phyloP scores from a whole-genome alignment of 805 yeast genomes.

The Lipomyces japonicus region DNA sequence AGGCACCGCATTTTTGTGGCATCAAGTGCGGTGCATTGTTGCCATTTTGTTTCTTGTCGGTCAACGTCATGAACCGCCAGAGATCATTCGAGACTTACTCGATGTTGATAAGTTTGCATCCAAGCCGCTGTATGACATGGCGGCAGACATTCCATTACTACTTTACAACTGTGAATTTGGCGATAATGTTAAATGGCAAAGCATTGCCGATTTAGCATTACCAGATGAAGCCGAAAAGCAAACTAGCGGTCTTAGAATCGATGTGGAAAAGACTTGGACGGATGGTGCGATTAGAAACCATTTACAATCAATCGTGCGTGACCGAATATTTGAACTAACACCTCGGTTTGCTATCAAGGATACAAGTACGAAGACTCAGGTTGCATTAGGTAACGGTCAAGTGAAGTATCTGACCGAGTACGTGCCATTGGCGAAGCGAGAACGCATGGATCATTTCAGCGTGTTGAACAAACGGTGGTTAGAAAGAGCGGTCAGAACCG shows the following conservation, averaged over 20 bases:
- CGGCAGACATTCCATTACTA: constrained; percentile 81
- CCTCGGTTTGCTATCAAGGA: background rate
- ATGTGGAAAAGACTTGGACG: constrained; percentile 46
- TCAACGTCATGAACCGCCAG: constrained; percentile 63
- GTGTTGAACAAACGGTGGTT: constrained; percentile 57
- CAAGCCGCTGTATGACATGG: constrained; percentile 83
- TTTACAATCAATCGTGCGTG: constrained; percentile 50
- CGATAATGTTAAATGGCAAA: constrained; percentile 39
- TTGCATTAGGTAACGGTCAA: constrained; percentile 74
- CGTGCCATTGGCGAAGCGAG: constrained; percentile 55
- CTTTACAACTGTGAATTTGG: constrained; percentile 79
- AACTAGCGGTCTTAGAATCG: constrained; percentile 10
- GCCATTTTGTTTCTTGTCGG: constrained; percentile 79
- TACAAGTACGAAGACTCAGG: constrained; percentile 2
- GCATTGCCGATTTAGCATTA: constrained; percentile 50
- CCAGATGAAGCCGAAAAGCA: constrained; percentile 14
- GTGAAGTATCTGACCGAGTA: constrained; percentile 60
- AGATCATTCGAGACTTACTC: constrained; percentile 54
- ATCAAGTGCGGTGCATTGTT: constrained; percentile 94
- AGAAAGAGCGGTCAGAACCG: background rate
- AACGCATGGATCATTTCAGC: constrained; percentile 60
- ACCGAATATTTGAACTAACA: constrained; percentile 30
- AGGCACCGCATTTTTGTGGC: constrained; percentile 95
- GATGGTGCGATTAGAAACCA: constrained; percentile 57
- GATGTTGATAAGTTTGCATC: constrained; percentile 54